A percentile compares a stretch with the other conserved stretches of the same genome.
Conservation (phyloP, 148 eudicot genomes). For the Cornus suecica region DNA sequence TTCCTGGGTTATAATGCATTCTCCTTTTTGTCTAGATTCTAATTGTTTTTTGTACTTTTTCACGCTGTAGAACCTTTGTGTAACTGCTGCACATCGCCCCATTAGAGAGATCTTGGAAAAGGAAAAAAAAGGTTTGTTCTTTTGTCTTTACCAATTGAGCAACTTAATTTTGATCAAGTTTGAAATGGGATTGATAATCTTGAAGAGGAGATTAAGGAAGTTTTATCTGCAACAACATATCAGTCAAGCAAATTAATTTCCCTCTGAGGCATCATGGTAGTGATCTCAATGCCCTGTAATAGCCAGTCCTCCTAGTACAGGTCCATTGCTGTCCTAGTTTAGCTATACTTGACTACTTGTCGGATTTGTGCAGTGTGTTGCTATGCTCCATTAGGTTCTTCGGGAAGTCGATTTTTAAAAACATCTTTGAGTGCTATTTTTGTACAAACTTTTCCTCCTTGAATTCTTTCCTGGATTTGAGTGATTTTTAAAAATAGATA, state of each 20-base stretch:
- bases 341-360: neutral
- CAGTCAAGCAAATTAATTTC: neutral
- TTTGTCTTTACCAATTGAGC: neutral
- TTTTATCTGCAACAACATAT: neutral
- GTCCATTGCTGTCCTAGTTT: neutral
- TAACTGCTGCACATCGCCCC: constrained; percentile 97
- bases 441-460: neutral
- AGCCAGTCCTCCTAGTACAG: neutral
- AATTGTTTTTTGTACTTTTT: constrained; percentile 3
- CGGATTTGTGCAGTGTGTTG: neutral
- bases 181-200: neutral
- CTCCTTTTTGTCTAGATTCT: neutral
- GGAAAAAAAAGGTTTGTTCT: constrained; percentile 72
- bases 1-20: neutral
- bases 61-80: constrained; percentile 77
- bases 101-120: constrained; percentile 86
- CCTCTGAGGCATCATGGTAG: neutral
- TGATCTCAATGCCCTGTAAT: neutral
- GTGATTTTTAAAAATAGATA: too few species aligned
- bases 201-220: neutral
- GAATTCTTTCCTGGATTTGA: neutral
- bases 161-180: neutral
- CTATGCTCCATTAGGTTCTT: neutral
- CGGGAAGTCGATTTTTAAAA: neutral
- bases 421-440: neutral